A percentile compares a stretch with the other conserved stretches of the same genome.
phyloP scores from a whole-genome alignment of 1,139 yeast genomes.

The Yamadazyma atlantica region DNA sequence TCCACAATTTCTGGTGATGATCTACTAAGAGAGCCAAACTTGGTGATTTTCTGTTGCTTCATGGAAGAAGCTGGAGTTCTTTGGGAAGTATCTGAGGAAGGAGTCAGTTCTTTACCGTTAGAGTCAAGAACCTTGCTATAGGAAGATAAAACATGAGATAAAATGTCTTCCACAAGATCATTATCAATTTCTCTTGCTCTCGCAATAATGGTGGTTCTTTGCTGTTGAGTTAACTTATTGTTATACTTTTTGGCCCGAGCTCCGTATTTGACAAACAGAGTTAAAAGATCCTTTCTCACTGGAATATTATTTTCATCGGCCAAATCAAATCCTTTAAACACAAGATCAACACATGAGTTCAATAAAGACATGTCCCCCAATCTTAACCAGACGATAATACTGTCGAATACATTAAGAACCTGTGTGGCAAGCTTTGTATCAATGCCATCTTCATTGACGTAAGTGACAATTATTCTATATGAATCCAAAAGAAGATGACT shows the following conservation, averaged over 20 bases:
- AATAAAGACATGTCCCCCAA: slow-evolving; percentile 76
- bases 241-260: slow-evolving; percentile 64
- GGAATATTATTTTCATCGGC: slow-evolving; percentile 53
- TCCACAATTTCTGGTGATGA: slow-evolving; percentile 37
- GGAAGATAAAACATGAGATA: slow-evolving; percentile 26
- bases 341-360: slow-evolving; percentile 71
- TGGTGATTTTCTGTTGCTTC: slow-evolving; percentile 50
- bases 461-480: slow-evolving; percentile 52
- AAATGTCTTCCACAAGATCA: slow-evolving; percentile 51
- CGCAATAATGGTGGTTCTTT: slow-evolving; percentile 54
- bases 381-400: slow-evolving; percentile 76
- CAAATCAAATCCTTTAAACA: slow-evolving; percentile 63
- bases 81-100: neutral
- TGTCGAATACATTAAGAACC: slow-evolving; percentile 52
- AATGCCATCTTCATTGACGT: slow-evolving; percentile 17
- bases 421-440: slow-evolving; percentile 26
- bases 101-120: neutral
- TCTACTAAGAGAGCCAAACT: slow-evolving; percentile 43
- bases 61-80: neutral
- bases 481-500: slow-evolving; percentile 69
- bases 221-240: slow-evolving; percentile 61
- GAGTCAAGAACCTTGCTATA: neutral
- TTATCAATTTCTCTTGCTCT: slow-evolving; percentile 57
- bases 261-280: slow-evolving; percentile 59
- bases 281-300: slow-evolving; percentile 51